Evolutionary conservation across 331 rosid genomes (phyloP), one percentile per base, ranked within the genome.

Genomic region (Malus hybrid): DNA sequence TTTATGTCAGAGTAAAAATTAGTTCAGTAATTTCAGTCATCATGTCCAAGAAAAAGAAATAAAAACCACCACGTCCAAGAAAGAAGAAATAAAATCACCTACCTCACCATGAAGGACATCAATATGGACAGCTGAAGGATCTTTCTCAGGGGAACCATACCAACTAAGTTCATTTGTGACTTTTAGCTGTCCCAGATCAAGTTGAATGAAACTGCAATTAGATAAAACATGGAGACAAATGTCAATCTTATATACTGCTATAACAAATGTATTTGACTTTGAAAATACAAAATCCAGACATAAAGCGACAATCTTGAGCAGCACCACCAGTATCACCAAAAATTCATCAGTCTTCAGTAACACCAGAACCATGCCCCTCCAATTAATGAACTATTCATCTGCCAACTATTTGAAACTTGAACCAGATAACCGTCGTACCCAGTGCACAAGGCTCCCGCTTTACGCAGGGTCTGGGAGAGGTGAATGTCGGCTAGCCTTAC

Each of bases 101-200:
- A 94, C 99, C 99, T 94, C 91, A 50, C 97, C 99, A 79, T 82
- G 91, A 75, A 94, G 95, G 72, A 86, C 83, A 77, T 94, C 99
- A 70, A 94, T 78, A 83, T 83, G 97, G 75, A 94, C 99, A 71
- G 97, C 92, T 28, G 97, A 89, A 74, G 97, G 91, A 85, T 94
- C 97, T 57, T 85, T 84, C 76, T 86, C 99, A 33, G 79, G 90
- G 74, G 85, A 82, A 75, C 97, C 99, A 87, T 92, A 86, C 99
- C 99, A 94, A 75, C 91, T 92, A 82, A 87, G 84, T 84, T 91
- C 86, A 87, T 94, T 94, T 79, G 83, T 79, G 72, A 94, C 90
- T 64, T 77, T 87, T 53, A 94, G 91, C 84, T 86, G 91, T 75
- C 96, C 97, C 83, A 94, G 79, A 81, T 94, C 99, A 85, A 94